Percentiles rank a stretch among this genome's conserved stretches.
These are phyloP conservation scores for Talaromyces sp. DNA, from an alignment of 2,329 filamentous ascomycete species.

Conservation along the genomic window DNA sequence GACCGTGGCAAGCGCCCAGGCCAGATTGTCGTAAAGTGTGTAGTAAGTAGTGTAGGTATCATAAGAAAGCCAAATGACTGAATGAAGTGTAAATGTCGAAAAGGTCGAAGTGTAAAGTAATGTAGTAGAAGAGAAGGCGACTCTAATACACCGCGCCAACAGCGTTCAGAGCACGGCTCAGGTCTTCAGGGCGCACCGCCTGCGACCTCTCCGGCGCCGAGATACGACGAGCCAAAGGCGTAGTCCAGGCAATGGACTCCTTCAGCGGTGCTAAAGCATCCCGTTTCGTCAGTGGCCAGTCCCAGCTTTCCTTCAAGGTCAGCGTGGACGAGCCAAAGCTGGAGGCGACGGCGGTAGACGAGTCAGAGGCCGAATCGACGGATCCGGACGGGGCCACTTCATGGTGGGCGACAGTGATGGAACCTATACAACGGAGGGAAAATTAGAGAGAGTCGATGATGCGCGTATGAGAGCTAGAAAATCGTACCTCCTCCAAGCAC, in stretches of 20 bases:
- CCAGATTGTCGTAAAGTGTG: neutral
- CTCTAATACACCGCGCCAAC: constrained; percentile 28
- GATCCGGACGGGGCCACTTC: constrained; percentile 23
- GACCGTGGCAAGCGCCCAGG: neutral
- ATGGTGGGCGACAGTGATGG: constrained; percentile 19
- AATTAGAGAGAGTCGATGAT: neutral
- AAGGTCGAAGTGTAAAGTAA: neutral
- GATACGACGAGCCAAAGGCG: constrained; percentile 25
- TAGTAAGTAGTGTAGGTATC: neutral
- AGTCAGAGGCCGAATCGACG: constrained; percentile 27
- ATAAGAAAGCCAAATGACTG: neutral
- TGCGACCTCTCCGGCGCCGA: constrained; percentile 22
- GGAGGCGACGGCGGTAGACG: constrained; percentile 32
- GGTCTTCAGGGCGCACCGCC: constrained; percentile 32
- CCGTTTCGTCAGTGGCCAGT: constrained; percentile 17
- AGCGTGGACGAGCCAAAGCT: constrained; percentile 31
- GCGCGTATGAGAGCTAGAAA: neutral
- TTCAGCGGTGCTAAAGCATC: constrained; percentile 28
- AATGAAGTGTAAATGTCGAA: neutral
- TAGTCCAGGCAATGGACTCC: constrained; percentile 26
- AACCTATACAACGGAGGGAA: constrained; percentile 11
- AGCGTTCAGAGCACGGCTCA: constrained; percentile 33
- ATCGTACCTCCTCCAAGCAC: constrained; percentile 3
- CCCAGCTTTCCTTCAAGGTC: constrained; percentile 28
- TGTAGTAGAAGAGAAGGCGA: neutral